Evolutionary conservation across 768 basidiomycete genomes (phyloP).

Genomic region (Leccinum imitatum): DNA sequence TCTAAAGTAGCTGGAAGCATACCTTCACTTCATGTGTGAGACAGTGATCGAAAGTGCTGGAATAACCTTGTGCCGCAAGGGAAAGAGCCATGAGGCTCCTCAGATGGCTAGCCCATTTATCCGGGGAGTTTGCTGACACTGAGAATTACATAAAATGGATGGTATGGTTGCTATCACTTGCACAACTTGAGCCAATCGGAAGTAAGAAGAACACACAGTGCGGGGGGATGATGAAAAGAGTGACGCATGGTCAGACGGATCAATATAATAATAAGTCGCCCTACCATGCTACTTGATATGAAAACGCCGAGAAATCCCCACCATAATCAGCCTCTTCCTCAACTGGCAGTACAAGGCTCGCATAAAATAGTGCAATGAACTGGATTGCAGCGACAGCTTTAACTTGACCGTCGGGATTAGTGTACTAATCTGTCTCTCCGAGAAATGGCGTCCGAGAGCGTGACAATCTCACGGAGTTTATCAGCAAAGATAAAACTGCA

Average conservation of each 20-base stretch:
- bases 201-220: background rate
- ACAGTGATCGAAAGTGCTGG: background rate
- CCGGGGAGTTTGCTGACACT: background rate
- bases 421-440: background rate
- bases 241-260: background rate
- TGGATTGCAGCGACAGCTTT: too few species aligned
- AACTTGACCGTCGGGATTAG: background rate
- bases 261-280: background rate
- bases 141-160: background rate
- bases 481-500: background rate
- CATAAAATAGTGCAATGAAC: background rate
- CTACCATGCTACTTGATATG: background rate
- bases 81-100: background rate
- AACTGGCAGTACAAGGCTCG: background rate
- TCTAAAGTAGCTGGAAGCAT: too few species aligned
- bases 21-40: constrained; percentile 2
- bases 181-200: background rate
- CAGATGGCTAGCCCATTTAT: background rate
- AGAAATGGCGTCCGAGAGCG: background rate
- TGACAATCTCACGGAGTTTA: background rate
- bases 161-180: background rate
- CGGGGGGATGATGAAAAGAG: background rate
- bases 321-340: background rate
- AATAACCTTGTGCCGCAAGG: background rate
- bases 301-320: background rate